Evolutionary conservation across 805 yeast species (phyloP).

Genomic region (Kodamaea sagamina): DNA sequence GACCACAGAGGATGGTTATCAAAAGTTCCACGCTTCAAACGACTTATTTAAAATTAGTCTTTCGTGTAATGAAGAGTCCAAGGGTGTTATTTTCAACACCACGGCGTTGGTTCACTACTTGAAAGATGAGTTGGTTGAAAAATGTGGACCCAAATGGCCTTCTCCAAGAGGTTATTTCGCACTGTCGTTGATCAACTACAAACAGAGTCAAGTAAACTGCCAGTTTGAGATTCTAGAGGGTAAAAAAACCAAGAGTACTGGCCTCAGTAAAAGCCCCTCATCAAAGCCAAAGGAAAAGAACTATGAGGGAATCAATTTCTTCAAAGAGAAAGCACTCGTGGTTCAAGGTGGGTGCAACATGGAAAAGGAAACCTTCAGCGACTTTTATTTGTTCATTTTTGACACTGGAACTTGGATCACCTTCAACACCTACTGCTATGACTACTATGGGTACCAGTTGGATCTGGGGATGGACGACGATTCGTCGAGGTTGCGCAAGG

Average conservation of each 20-base stretch:
- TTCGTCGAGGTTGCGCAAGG: slow-evolving; percentile 21
- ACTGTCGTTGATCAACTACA: slow-evolving; percentile 28
- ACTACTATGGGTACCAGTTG: slow-evolving; percentile 32
- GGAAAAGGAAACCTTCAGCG: slow-evolving; percentile 29
- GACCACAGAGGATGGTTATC: slow-evolving; percentile 17
- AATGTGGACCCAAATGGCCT: slow-evolving; percentile 27
- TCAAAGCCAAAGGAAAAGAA: slow-evolving; percentile 10
- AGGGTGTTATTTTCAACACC: slow-evolving; percentile 19
- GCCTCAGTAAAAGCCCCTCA: background rate
- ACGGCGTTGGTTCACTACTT: slow-evolving; percentile 23
- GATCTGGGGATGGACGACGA: slow-evolving; percentile 35
- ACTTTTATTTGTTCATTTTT: slow-evolving; percentile 36
- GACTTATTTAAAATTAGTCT: slow-evolving; percentile 40
- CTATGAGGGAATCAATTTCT: slow-evolving; percentile 16
- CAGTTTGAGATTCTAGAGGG: slow-evolving; percentile 8
- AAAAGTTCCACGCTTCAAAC: slow-evolving; percentile 31
- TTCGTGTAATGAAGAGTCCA: slow-evolving; percentile 22
- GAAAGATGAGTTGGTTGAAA: slow-evolving; percentile 9
- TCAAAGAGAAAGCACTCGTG: slow-evolving; percentile 32
- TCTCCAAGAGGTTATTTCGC: slow-evolving; percentile 44
- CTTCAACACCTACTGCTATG: slow-evolving; percentile 36
- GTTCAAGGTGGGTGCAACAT: slow-evolving; percentile 46
- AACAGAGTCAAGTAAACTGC: slow-evolving; percentile 21
- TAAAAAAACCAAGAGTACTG: background rate
- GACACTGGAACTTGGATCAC: slow-evolving; percentile 36